phyloP scores from a whole-genome alignment of 495 filamentous ascomycete genomes.

The Lasiosphaeria ovina region DNA sequence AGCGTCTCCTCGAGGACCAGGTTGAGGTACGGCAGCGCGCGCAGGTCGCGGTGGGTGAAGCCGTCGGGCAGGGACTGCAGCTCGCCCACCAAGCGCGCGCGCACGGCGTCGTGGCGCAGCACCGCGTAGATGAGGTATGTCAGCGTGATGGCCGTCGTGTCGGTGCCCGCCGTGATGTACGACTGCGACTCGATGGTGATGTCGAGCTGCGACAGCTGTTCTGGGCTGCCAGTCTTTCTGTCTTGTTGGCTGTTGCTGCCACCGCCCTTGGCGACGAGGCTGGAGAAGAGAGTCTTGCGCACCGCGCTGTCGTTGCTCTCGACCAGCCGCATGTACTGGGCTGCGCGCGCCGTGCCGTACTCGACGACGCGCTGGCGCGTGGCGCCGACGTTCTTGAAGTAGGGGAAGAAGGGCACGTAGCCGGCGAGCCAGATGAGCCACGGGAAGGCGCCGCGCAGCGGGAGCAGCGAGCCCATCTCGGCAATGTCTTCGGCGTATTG shows the following conservation, averaged over 20 bases:
- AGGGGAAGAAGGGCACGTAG: constrained; percentile 2
- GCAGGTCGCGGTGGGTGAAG: constrained; percentile 24
- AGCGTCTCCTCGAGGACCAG: constrained; percentile 56
- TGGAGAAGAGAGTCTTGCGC: too few relatives aligned
- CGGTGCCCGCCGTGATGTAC: constrained; percentile 51
- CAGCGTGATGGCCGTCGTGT: constrained; percentile 48
- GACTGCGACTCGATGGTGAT: constrained; percentile 39
- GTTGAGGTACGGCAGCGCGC: constrained; percentile 48
- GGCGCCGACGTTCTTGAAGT: background rate
- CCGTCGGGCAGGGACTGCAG: constrained; percentile 36
- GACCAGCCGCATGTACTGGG: too few relatives aligned
- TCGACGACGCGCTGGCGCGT: too few relatives aligned
- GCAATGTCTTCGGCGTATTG: constrained; percentile 39
- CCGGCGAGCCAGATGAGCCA: constrained; percentile 15
- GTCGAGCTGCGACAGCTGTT: constrained; percentile 26
- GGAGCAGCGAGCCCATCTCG: too few relatives aligned
- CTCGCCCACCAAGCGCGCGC: constrained; percentile 40
- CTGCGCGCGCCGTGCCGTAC: too few relatives aligned
- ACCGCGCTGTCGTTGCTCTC: too few relatives aligned
- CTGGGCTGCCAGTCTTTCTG: constrained; percentile 28
- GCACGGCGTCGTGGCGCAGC: constrained; percentile 27
- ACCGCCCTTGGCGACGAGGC: too few relatives aligned
- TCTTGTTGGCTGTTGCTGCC: constrained; percentile 29
- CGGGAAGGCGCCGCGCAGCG: constrained; percentile 36
- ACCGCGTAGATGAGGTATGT: constrained; percentile 43